A percentile compares a stretch with the other conserved stretches of the same genome.
These are phyloP conservation scores for Phylloporus sp. DNA, from an alignment of 768 basidiomycete genomes.

Conservation along the genomic window DNA sequence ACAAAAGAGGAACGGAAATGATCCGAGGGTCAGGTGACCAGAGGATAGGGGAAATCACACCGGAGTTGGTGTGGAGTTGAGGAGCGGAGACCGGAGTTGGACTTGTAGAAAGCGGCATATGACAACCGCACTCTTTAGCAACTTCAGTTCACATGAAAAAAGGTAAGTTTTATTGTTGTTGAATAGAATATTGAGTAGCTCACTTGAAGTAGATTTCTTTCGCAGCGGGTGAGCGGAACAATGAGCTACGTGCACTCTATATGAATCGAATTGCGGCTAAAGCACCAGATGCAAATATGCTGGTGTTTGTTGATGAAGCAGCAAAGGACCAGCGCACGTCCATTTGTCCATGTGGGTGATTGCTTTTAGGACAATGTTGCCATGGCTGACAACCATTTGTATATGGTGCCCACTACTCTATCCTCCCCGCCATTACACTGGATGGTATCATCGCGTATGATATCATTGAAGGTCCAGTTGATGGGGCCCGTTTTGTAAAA, in stretches of 20 bases:
- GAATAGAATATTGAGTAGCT: no score
- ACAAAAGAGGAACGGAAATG: no score
- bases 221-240: constrained; percentile 10
- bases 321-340: constrained; percentile 3
- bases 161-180: no score
- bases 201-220: constrained; percentile 4
- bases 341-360: neutral
- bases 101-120: no score
- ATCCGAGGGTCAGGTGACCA: no score
- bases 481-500: constrained; percentile 1
- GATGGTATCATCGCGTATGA: constrained; percentile 14
- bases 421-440: constrained; percentile 13
- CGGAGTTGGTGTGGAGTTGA: no score
- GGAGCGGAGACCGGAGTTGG: no score
- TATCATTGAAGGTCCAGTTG: constrained; percentile 16
- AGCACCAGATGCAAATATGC: constrained; percentile 17
- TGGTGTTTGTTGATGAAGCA: constrained; percentile 22
- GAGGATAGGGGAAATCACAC: no score
- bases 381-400: constrained; percentile 7
- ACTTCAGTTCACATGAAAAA: constrained; percentile 6
- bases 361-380: neutral
- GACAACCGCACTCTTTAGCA: neutral
- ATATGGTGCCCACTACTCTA: constrained; percentile 3
- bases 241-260: neutral
- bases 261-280: constrained; percentile 9